Percentiles rank a stretch among this genome's conserved stretches.
Conservation (phyloP, 441 rosid genomes). For the Dalechampia spathulata region DNA sequence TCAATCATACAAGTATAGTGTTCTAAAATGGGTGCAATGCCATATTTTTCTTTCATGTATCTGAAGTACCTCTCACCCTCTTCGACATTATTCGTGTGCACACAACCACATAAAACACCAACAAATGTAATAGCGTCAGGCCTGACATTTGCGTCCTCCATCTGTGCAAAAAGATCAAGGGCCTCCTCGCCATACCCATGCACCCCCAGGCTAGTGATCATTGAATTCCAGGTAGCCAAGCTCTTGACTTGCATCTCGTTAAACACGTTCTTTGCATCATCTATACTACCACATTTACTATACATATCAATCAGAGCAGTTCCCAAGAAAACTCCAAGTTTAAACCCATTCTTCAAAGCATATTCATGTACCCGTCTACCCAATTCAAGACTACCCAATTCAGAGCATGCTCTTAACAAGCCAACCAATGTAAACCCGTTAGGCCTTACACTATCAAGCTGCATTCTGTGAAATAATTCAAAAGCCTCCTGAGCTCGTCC, state of each 20-base stretch:
- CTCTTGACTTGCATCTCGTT: constrained; percentile 46
- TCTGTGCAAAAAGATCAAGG: constrained; percentile 43
- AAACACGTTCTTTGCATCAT: constrained; percentile 51
- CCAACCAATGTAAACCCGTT: constrained; percentile 79
- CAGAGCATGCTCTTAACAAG: constrained; percentile 55
- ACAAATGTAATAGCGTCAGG: constrained; percentile 74
- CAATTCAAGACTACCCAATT: constrained; percentile 46
- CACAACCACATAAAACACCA: constrained; percentile 68
- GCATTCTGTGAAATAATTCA: constrained; percentile 48
- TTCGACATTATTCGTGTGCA: constrained; percentile 49
- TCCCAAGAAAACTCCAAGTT: constrained; percentile 50
- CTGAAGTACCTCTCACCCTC: constrained; percentile 47
- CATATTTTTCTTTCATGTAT: constrained; percentile 41
- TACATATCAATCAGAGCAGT: constrained; percentile 85
- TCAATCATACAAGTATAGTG: constrained; percentile 74
- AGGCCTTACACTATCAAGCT: constrained; percentile 39
- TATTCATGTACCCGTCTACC: constrained; percentile 62
- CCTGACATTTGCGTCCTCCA: constrained; percentile 32
- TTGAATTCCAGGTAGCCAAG: constrained; percentile 59
- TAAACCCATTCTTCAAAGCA: constrained; percentile 52
- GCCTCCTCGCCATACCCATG: constrained; percentile 65
- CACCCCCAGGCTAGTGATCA: constrained; percentile 76
- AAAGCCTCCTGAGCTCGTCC: constrained; percentile 45
- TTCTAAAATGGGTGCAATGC: constrained; percentile 55
- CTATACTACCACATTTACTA: constrained; percentile 73